phyloP scores from a whole-genome alignment of 305 asterid genomes.

The Fraxinus sp. region DNA sequence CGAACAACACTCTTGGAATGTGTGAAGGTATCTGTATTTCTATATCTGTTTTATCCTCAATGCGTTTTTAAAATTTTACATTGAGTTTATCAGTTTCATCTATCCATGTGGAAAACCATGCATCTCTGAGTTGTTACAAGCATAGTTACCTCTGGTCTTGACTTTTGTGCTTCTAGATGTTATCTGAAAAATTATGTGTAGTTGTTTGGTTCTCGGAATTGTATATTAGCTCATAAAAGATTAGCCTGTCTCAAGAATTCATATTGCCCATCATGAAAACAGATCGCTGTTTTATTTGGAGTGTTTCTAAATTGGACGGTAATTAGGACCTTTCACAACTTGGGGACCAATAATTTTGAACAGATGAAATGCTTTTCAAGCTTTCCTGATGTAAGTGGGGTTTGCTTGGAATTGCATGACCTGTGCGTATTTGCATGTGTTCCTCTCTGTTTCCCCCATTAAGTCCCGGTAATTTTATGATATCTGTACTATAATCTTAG shows the following conservation, averaged over 20 bases:
- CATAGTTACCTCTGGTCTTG: conserved; percentile 9
- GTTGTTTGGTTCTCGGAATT: conserved; percentile 10
- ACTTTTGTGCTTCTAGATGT: conserved; percentile 14
- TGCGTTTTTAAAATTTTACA: not conserved
- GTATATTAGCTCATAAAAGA: not conserved
- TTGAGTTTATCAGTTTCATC: not conserved
- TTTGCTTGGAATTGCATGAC: conserved; percentile 5
- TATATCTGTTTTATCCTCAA: not conserved
- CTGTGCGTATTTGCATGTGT: not conserved
- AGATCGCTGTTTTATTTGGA: not conserved
- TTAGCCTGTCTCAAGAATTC: not conserved
- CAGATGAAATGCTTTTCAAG: conserved; percentile 13
- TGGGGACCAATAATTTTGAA: conserved; percentile 1
- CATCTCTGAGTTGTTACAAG: not conserved
- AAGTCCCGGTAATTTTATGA: not conserved
- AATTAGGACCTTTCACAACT: not conserved
- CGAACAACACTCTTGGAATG: conserved; percentile 91
- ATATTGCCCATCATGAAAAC: not conserved
- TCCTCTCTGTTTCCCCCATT: not conserved
- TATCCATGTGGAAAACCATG: conserved; percentile 18
- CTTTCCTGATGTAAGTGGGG: conserved; percentile 9
- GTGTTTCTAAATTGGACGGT: not conserved
- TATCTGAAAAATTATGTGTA: conserved; percentile 3
- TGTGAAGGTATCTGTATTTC: conserved; percentile 65
- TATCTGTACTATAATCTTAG: conserved; percentile 17